These are phyloP conservation scores for Suzukiozyma palmioleophila DNA, from an alignment of 1,139 yeast genomes.

Conservation along the genomic window DNA sequence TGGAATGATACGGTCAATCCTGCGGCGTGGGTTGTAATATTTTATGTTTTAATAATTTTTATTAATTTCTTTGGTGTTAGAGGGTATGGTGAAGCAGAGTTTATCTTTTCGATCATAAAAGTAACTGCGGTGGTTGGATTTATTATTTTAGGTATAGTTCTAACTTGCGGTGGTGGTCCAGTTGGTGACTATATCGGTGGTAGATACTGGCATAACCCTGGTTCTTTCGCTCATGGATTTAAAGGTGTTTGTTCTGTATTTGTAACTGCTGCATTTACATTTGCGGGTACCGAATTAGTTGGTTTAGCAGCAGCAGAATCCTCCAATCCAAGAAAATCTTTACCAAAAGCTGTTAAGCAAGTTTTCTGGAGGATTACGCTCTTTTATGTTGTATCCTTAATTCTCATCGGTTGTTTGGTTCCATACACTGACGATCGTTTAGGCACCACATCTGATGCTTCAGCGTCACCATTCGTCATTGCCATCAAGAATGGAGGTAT, in stretches of 20 bases:
- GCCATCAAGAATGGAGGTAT: constrained; percentile 42
- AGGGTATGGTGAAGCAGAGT: constrained; percentile 73
- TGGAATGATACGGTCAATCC: constrained; percentile 56
- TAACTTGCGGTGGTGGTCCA: constrained; percentile 63
- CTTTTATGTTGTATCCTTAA: constrained; percentile 42
- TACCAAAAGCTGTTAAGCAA: constrained; percentile 45
- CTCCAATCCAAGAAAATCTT: constrained; percentile 35
- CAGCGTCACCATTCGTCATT: constrained; percentile 48
- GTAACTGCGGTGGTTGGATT: constrained; percentile 63
- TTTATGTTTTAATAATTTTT: constrained; percentile 50
- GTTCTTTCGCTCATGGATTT: constrained; percentile 63
- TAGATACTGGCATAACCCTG: constrained; percentile 56
- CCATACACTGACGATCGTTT: constrained; percentile 31
- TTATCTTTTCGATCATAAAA: constrained; percentile 55
- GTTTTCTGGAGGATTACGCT: constrained; percentile 45
- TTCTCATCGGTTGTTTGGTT: constrained; percentile 41
- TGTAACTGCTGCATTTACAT: constrained; percentile 44
- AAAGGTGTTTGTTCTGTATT: constrained; percentile 50
- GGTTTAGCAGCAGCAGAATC: constrained; percentile 44
- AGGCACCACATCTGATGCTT: constrained; percentile 32
- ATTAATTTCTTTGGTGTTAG: constrained; percentile 62
- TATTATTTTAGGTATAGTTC: constrained; percentile 66
- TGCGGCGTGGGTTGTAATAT: constrained; percentile 69
- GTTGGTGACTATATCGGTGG: constrained; percentile 50
- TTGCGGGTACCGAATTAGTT: constrained; percentile 46